Evolutionary conservation across 2,329 filamentous ascomycete genomes (phyloP), one percentile per base, ranked within the genome.

Genomic region (Fusarium sulawesiense): DNA sequence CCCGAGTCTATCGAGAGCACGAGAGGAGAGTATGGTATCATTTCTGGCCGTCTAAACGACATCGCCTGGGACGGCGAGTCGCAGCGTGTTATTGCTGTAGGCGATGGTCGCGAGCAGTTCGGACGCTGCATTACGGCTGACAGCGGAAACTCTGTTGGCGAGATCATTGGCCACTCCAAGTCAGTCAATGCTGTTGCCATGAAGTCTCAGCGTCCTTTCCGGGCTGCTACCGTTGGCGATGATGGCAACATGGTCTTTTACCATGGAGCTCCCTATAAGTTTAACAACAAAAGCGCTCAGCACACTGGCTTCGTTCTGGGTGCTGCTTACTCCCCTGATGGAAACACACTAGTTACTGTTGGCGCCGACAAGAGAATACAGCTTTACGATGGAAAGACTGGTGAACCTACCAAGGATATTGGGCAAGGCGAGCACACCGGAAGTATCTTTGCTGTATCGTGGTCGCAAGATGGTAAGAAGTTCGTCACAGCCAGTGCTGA

Each of bases 21-120:
- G 47, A 97, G 97, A 81, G 93, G 94, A 72, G 95, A 98, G 81
- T 98, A 97, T 81, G 88, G 90, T 77, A 98, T 98, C 81, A 94
- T 98, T 76, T 94, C 93, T 34, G 96, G 96, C 14, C 91, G 93
- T 56, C 95, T 99, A 82, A 97, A 97, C 78, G 96, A 99, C 79
- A 89, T 99, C 71, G 95, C 94, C 2, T 99, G 96, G 94, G 96
- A 98, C 76, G 95, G 94, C 60, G 96, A 99, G 81, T 97, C 93
- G 66, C 94, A 98, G 83, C 91, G 96, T 51, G 91, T 99, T 77
- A 98, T 98, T 76, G 96, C 95, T 6, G 95, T 99, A 7, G 96
- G 96, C 46, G 93, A 98, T 75, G 96, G 96, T 54, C 94, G 95
- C 77, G 94, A 98, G 83, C 89, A 93, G 60, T 98, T 93, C 78